These are phyloP conservation scores for Inga laurina DNA, from an alignment of 306 rosid species.

Conservation along the genomic window DNA sequence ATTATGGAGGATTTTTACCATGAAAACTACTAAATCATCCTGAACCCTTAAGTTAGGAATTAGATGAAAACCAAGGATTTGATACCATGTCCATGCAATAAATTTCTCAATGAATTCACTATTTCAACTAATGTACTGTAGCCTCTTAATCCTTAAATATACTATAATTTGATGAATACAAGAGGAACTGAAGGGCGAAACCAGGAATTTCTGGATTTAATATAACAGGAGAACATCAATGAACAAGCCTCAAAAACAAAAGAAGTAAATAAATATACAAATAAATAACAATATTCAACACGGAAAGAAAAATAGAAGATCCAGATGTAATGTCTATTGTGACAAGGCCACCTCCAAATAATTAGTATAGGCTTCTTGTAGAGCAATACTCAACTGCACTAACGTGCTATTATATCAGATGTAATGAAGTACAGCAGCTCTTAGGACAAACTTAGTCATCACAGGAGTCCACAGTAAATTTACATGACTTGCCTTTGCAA, in stretches of 20 bases:
- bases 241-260: neutral
- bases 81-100: too few relatives aligned
- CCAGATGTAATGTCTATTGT: constrained; percentile 6
- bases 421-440: constrained; percentile 1
- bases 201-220: constrained; percentile 5
- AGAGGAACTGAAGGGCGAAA: neutral
- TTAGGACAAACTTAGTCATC: constrained; percentile 12
- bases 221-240: constrained; percentile 8
- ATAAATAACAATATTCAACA: neutral
- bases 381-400: constrained; percentile 24
- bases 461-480: constrained; percentile 1
- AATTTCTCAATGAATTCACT: too few relatives aligned
- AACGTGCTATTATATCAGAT: neutral
- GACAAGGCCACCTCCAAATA: constrained; percentile 18
- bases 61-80: too few relatives aligned
- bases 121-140: neutral
- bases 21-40: neutral
- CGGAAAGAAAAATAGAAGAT: constrained; percentile 14
- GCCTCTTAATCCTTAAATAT: neutral
- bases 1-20: neutral
- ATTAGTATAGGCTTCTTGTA: constrained; percentile 16
- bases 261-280: constrained; percentile 1
- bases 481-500: constrained; percentile 67
- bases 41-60: neutral
- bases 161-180: neutral